Conservation (phyloP, 768 basidiomycete genomes). For the Fomitopsis serialis region DNA sequence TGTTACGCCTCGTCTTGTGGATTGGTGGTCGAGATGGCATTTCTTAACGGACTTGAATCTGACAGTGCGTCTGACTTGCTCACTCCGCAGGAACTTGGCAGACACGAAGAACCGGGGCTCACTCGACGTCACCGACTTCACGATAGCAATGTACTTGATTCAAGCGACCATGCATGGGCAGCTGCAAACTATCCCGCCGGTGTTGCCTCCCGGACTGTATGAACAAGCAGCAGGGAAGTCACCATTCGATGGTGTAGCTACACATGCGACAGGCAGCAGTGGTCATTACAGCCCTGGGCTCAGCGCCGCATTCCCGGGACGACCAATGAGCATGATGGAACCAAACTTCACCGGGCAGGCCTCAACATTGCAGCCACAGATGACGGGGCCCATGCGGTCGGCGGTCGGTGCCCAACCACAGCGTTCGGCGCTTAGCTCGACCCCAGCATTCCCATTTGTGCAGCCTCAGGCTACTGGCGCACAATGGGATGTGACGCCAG, state of each 20-base stretch:
- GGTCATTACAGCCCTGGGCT: conserved; percentile 56
- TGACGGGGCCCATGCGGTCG: conserved; percentile 46
- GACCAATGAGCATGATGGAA: conserved; percentile 36
- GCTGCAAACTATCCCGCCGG: conserved; percentile 62
- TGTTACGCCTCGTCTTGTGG: too few relatives aligned
- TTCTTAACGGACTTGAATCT: too few relatives aligned
- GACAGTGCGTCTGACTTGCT: neutral
- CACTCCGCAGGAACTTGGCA: conserved; percentile 70
- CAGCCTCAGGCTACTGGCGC: conserved; percentile 12
- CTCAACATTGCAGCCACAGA: conserved; percentile 47
- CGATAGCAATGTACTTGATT: conserved; percentile 94
- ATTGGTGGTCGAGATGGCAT: too few relatives aligned
- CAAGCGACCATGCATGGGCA: conserved; percentile 86
- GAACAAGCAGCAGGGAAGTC: conserved; percentile 55
- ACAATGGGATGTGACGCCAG: conserved; percentile 78
- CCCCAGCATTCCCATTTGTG: conserved; percentile 15
- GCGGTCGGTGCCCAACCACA: conserved; percentile 21
- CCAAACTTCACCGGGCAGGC: conserved; percentile 42
- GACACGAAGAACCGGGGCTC: conserved; percentile 90
- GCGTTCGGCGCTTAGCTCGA: conserved; percentile 17
- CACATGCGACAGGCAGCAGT: conserved; percentile 55
- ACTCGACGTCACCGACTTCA: conserved; percentile 88
- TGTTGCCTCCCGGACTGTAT: conserved; percentile 79
- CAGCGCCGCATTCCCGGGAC: conserved; percentile 32
- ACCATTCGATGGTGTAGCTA: conserved; percentile 33